phyloP scores from a whole-genome alignment of 192 early-diverging fungal species.

The Backusella parvicylindrica region DNA sequence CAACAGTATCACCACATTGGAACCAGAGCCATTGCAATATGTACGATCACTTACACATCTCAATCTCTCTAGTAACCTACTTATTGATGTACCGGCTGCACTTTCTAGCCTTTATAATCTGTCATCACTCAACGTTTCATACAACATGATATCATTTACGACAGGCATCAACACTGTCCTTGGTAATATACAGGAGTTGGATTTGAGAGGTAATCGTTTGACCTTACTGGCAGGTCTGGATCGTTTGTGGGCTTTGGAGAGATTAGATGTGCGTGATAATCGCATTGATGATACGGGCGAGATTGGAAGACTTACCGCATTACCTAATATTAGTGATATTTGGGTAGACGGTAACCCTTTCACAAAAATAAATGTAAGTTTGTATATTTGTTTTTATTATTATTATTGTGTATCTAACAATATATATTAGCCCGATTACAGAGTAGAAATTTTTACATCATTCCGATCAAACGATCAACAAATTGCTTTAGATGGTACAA shows the following conservation, averaged over 20 bases:
- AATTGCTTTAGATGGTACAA: conserved; percentile 46
- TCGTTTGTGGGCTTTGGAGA: conserved; percentile 52
- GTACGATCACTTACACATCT: conserved; percentile 40
- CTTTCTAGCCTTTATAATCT: conserved; percentile 47
- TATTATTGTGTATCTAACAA: neutral
- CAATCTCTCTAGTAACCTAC: conserved; percentile 50
- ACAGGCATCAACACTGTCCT: conserved; percentile 46
- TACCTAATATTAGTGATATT: conserved; percentile 48
- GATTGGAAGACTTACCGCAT: conserved; percentile 41
- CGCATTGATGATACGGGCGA: conserved; percentile 48
- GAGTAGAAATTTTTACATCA: conserved; percentile 45
- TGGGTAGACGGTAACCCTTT: conserved; percentile 57
- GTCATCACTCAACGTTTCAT: conserved; percentile 44
- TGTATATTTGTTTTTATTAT: neutral
- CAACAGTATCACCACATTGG: conserved; percentile 44
- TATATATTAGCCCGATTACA: conserved; percentile 39
- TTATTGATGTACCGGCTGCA: conserved; percentile 41
- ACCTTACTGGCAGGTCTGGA: conserved; percentile 51
- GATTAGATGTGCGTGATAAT: conserved; percentile 54
- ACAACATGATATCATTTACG: conserved; percentile 54
- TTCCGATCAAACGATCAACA: conserved; percentile 41
- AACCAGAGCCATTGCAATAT: conserved; percentile 35
- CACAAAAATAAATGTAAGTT: conserved; percentile 37
- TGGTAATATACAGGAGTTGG: conserved; percentile 48
- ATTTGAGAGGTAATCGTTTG: conserved; percentile 48